Percentiles rank a stretch among this genome's conserved stretches.
These are phyloP conservation scores for Coprinopsis sp. DNA, from an alignment of 768 basidiomycete species.

Conservation along the genomic window DNA sequence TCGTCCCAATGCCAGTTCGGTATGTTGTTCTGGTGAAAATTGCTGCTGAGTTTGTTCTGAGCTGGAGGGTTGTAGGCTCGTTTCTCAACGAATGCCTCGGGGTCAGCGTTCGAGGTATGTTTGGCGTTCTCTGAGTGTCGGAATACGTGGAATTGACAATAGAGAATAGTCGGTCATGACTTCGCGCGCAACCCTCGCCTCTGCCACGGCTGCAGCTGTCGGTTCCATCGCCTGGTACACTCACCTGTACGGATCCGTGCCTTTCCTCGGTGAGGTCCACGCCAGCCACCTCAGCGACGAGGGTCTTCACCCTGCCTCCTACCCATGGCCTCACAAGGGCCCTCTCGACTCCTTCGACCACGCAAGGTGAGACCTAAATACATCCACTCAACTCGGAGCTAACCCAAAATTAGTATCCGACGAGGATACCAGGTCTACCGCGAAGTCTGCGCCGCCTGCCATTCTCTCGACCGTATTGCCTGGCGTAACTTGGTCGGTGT, in stretches of 20 bases:
- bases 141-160: conserved; percentile 9
- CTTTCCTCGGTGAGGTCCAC: conserved; percentile 88
- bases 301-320: conserved; percentile 81
- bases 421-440: conserved; percentile 97
- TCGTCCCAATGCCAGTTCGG: conserved; percentile 44
- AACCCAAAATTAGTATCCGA: conserved; percentile 62
- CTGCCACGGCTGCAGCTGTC: conserved; percentile 70
- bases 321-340: conserved; percentile 93
- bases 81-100: conserved; percentile 61
- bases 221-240: conserved; percentile 97
- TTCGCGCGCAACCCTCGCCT: conserved; percentile 71
- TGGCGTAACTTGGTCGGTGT: conserved; percentile 99
- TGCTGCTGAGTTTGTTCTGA: conserved; percentile 15
- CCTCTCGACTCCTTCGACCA: conserved; percentile 92
- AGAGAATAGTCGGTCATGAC: conserved; percentile 51
- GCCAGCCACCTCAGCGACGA: conserved; percentile 92
- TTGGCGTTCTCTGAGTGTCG: background rate
- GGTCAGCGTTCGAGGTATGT: conserved; percentile 63
- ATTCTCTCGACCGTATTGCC: conserved; percentile 97
- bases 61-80: conserved; percentile 48
- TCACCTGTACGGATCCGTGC: conserved; percentile 84
- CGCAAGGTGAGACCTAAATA: conserved; percentile 63
- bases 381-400: conserved; percentile 12
- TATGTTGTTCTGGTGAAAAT: conserved; percentile 28
- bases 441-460: conserved; percentile 98